phyloP scores from a whole-genome alignment of 768 basidiomycete genomes.

The Termitomyces sp. region DNA sequence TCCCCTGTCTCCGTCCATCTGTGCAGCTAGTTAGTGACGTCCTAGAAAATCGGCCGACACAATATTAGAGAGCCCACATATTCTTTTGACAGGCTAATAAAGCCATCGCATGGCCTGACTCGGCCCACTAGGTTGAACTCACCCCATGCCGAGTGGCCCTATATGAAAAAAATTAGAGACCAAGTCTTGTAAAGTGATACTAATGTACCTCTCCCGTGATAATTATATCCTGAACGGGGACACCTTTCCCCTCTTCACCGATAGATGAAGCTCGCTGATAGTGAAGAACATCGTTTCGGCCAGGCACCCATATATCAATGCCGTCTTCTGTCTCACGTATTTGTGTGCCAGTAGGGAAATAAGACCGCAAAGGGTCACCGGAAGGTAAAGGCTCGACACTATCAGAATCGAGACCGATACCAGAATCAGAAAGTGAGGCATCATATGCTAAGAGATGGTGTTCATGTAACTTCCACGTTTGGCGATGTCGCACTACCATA shows the following conservation, averaged over 20 bases:
- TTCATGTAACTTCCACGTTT: slow-evolving; percentile 86
- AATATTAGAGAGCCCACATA: slow-evolving; percentile 45
- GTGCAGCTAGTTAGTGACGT: not conserved
- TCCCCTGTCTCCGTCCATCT: slow-evolving; percentile 72
- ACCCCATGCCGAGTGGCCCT: slow-evolving; percentile 93
- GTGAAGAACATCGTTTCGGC: slow-evolving; percentile 20
- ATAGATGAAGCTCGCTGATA: slow-evolving; percentile 24
- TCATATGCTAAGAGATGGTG: slow-evolving; percentile 47
- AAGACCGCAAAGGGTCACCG: slow-evolving; percentile 60
- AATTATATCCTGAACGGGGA: slow-evolving; percentile 51
- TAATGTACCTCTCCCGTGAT: slow-evolving; percentile 64
- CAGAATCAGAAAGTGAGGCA: slow-evolving; percentile 23
- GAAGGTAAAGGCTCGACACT: slow-evolving; percentile 34
- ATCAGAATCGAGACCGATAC: slow-evolving; percentile 25
- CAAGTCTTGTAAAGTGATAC: not conserved
- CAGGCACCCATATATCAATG: slow-evolving; percentile 42
- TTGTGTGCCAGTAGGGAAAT: slow-evolving; percentile 49
- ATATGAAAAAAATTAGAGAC: not conserved
- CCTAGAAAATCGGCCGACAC: slow-evolving; percentile 1
- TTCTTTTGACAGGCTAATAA: slow-evolving; percentile 78
- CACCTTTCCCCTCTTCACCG: slow-evolving; percentile 14
- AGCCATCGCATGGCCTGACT: slow-evolving; percentile 76
- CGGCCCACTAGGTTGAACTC: slow-evolving; percentile 77
- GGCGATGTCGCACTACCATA: slow-evolving; percentile 75
- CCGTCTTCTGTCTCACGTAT: slow-evolving; percentile 43